phyloP scores from a whole-genome alignment of 352 stramenopile species.

The Phytophthora tubulina region DNA sequence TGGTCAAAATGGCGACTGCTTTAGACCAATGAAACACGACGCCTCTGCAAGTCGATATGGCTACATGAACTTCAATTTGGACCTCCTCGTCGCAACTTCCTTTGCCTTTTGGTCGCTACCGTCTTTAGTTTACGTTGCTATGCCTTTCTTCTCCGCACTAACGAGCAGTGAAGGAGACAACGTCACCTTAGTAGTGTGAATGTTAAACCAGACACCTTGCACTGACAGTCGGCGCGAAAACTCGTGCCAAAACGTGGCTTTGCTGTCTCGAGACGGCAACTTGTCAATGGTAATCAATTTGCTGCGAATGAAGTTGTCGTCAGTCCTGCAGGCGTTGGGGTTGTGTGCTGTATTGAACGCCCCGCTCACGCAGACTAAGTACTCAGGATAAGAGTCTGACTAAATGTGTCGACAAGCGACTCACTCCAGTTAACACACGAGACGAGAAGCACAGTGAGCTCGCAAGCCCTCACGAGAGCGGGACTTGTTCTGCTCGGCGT shows the following conservation, averaged over 20 bases:
- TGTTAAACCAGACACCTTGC: not conserved
- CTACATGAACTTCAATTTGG: slow-evolving; percentile 19
- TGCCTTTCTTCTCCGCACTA: no score
- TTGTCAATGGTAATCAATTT: not conserved
- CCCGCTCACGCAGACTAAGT: not conserved
- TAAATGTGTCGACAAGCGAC: not conserved
- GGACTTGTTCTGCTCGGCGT: no score
- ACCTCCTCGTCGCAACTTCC: not conserved
- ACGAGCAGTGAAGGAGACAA: no score
- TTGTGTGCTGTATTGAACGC: no score
- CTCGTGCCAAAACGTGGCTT: not conserved
- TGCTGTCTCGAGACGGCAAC: not conserved
- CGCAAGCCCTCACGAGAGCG: no score
- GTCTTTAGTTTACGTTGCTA: no score
- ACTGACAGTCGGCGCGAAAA: not conserved
- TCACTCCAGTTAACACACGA: not conserved
- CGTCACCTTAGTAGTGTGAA: not conserved
- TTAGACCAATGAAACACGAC: not conserved
- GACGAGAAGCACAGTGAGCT: not conserved
- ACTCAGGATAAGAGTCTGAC: not conserved
- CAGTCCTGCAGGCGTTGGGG: no score
- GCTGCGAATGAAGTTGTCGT: no score
- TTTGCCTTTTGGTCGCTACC: no score
- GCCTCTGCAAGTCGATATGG: slow-evolving; percentile 18
- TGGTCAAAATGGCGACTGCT: not conserved